Evolutionary conservation across 345 rosid genomes (phyloP).

Genomic region (Bretschneidera sinensis): DNA sequence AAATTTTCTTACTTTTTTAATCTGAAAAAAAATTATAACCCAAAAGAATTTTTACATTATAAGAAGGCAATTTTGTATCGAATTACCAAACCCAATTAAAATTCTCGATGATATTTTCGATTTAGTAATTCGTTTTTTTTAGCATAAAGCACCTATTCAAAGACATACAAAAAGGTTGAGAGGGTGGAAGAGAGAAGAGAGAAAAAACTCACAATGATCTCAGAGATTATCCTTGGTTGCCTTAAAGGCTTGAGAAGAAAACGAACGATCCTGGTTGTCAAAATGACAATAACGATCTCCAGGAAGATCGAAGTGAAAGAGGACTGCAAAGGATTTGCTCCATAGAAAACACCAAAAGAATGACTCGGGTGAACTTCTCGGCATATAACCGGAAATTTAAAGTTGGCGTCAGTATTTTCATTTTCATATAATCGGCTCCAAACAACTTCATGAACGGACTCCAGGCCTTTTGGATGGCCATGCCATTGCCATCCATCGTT

Average conservation of each 20-base stretch:
- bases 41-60: no score
- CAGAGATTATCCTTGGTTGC: conserved; percentile 67
- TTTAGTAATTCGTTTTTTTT: no score
- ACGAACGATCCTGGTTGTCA: conserved; percentile 30
- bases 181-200: neutral
- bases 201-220: conserved; percentile 58
- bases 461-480: no score
- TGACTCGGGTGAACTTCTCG: conserved; percentile 12
- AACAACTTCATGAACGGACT: neutral
- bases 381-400: conserved; percentile 24
- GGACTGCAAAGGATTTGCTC: conserved; percentile 35
- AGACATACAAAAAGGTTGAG: no score
- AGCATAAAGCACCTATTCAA: no score
- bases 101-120: no score
- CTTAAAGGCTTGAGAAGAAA: conserved; percentile 59
- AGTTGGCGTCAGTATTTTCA: neutral
- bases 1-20: no score
- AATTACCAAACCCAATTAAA: no score
- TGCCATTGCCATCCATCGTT: no score
- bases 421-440: no score
- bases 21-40: no score
- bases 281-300: conserved; percentile 36
- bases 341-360: conserved; percentile 37
- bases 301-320: conserved; percentile 36
- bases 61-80: no score